Evolutionary conservation across 306 rosid species (phyloP).

Genomic region (Quercus robur): DNA sequence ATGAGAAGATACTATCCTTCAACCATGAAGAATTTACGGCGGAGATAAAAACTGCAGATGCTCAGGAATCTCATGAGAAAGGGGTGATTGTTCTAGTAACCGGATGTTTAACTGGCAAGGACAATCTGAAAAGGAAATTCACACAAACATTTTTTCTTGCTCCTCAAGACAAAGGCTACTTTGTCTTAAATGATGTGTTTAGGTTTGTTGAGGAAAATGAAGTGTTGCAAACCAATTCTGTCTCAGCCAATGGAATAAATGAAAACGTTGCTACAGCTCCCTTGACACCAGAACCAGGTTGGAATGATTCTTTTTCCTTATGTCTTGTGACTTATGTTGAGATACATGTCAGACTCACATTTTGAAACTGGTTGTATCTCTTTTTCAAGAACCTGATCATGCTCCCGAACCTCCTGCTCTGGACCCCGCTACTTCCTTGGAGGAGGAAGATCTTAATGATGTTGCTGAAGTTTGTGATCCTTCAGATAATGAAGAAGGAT

Average conservation of each 20-base stretch:
- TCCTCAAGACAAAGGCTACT: conserved; percentile 93
- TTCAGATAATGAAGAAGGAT: conserved; percentile 60
- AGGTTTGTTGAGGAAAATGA: conserved; percentile 79
- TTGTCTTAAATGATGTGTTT: conserved; percentile 89
- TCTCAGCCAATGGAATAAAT: conserved; percentile 31
- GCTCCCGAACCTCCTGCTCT: conserved; percentile 51
- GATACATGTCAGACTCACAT: conserved; percentile 4
- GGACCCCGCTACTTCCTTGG: conserved; percentile 45
- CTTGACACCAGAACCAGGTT: conserved; percentile 64
- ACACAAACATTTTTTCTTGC: conserved; percentile 94
- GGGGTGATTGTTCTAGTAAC: conserved; percentile 95
- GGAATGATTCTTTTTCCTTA: conserved; percentile 23
- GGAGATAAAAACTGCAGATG: conserved; percentile 93
- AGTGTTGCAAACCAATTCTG: conserved; percentile 33
- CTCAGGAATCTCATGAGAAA: conserved; percentile 83
- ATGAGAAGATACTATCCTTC: conserved; percentile 73
- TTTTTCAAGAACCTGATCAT: conserved; percentile 52
- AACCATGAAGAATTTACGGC: conserved; percentile 81
- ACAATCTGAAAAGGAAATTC: conserved; percentile 72
- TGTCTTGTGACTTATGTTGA: not conserved
- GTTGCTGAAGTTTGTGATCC: conserved; percentile 72
- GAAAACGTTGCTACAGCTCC: conserved; percentile 51
- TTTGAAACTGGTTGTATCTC: conserved; percentile 23
- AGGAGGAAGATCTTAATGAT: conserved; percentile 56
- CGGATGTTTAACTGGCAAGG: conserved; percentile 96